These are phyloP conservation scores for Scenedesmus sp. DNA, from an alignment of 163 green algal species.

Conservation along the genomic window DNA sequence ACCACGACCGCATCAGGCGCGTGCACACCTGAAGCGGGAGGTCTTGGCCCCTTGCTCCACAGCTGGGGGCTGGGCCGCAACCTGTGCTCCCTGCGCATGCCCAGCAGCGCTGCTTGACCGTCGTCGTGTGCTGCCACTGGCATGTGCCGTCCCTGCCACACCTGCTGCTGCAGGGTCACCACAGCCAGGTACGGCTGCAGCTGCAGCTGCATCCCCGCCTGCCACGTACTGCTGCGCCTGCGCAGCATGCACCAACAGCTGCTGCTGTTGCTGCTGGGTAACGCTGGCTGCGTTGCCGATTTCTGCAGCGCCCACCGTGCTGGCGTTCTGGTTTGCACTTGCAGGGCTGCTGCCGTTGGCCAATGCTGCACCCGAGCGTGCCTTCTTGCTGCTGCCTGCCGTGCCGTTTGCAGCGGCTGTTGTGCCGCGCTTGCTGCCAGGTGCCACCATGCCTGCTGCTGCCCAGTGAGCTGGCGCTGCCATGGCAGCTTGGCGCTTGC, in stretches of 20 bases:
- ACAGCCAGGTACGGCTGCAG: not conserved
- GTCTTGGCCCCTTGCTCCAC: slow-evolving; percentile 15
- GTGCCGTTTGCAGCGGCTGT: not conserved
- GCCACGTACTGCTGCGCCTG: not conserved
- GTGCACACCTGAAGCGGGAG: slow-evolving; percentile 40
- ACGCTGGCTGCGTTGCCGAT: too few species aligned
- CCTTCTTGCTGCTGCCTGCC: not conserved
- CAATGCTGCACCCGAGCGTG: not conserved
- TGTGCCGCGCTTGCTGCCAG: not conserved
- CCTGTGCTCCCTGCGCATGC: not conserved
- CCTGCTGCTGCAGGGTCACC: not conserved
- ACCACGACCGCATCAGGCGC: not conserved
- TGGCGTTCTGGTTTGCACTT: not conserved
- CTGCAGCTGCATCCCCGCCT: slow-evolving; percentile 2
- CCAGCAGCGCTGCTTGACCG: not conserved
- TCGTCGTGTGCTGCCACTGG: not conserved
- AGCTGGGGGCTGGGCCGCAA: not conserved
- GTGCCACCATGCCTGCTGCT: slow-evolving; percentile 7
- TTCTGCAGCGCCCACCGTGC: not conserved
- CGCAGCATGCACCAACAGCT: slow-evolving; percentile 22
- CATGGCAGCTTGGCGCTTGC: slow-evolving; percentile 44
- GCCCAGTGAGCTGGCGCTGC: slow-evolving; percentile 43
- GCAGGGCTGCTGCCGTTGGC: not conserved
- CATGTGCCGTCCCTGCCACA: too few species aligned
- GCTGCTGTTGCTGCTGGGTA: slow-evolving; percentile 31